These are phyloP conservation scores for Pseudonectria buxi DNA, from an alignment of 2,329 filamentous ascomycete genomes.

Conservation along the genomic window DNA sequence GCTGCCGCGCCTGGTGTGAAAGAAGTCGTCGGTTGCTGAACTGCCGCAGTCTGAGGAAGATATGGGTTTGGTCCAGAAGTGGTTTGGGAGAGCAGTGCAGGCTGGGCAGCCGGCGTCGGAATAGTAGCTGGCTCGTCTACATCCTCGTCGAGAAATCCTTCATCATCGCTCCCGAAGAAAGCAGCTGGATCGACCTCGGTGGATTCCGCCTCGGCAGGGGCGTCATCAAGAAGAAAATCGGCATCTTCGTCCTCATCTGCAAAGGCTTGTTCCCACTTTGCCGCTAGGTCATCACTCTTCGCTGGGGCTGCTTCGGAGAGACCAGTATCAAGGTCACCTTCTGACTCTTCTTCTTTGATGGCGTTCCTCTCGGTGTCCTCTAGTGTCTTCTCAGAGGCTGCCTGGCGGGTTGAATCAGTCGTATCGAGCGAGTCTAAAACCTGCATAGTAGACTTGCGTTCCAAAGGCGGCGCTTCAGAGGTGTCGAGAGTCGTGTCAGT, in stretches of 20 bases:
- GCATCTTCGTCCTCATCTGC: conserved; percentile 69
- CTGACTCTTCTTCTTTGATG: conserved; percentile 2
- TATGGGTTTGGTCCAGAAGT: conserved; percentile 19
- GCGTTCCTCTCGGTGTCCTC: conserved; percentile 21
- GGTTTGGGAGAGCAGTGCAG: conserved; percentile 4
- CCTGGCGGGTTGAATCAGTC: conserved; percentile 22
- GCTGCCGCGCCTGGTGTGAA: conserved; percentile 15
- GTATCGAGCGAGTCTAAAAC: conserved; percentile 48
- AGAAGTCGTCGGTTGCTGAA: conserved; percentile 12
- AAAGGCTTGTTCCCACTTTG: conserved; percentile 78
- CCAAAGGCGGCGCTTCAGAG: conserved; percentile 30
- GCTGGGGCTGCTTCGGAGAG: conserved; percentile 14
- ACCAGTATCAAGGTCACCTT: conserved; percentile 16
- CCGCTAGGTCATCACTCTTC: conserved; percentile 60
- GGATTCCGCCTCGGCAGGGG: conserved; percentile 26
- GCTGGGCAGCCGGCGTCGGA: conserved; percentile 4
- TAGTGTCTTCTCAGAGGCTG: conserved; percentile 26
- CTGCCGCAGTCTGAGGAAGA: conserved; percentile 14
- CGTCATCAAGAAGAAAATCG: conserved; percentile 54
- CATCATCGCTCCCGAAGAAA: conserved; percentile 76
- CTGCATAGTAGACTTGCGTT: conserved; percentile 65
- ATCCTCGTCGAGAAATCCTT: conserved; percentile 74
- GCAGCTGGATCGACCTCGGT: conserved; percentile 52
- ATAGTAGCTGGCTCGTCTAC: conserved; percentile 31
- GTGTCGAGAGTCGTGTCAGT: conserved; percentile 14